Evolutionary conservation across 2,329 filamentous ascomycete species (phyloP).

Genomic region (Trichoderma lentiforme): DNA sequence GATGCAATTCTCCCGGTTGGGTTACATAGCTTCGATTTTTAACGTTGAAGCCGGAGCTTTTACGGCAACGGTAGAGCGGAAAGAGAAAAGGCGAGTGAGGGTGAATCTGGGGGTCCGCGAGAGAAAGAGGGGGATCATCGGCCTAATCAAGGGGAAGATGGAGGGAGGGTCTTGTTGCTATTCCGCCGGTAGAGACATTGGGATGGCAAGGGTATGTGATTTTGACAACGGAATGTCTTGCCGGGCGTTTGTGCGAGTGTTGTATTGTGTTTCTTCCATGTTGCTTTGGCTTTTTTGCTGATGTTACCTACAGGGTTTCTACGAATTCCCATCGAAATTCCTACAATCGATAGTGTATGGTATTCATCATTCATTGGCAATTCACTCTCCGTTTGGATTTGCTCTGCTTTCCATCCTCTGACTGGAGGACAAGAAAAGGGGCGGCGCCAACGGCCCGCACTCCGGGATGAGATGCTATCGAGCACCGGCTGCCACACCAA

Average conservation of each 20-base stretch:
- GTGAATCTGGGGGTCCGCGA: neutral
- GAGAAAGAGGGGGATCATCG: neutral
- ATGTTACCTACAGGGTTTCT: too few relatives aligned
- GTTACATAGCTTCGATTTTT: neutral
- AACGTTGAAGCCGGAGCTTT: neutral
- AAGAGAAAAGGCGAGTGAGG: neutral
- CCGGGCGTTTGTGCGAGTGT: neutral
- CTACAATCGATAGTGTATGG: too few relatives aligned
- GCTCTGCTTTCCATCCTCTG: neutral
- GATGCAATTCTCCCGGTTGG: neutral
- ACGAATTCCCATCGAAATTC: too few relatives aligned
- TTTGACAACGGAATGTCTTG: neutral
- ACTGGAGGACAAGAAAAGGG: neutral
- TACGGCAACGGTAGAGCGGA: neutral
- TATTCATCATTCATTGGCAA: neutral
- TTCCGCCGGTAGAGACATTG: neutral
- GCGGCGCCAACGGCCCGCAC: constrained; percentile 15
- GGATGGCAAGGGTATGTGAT: neutral
- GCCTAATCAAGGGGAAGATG: constrained; percentile 14
- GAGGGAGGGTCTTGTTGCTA: neutral
- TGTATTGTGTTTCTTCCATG: neutral
- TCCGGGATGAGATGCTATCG: constrained; percentile 14
- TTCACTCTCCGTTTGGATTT: neutral
- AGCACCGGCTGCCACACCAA: constrained; percentile 11
- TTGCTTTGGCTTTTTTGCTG: neutral